Conservation (phyloP, 331 rosid genomes). For the Malus hybrid region DNA sequence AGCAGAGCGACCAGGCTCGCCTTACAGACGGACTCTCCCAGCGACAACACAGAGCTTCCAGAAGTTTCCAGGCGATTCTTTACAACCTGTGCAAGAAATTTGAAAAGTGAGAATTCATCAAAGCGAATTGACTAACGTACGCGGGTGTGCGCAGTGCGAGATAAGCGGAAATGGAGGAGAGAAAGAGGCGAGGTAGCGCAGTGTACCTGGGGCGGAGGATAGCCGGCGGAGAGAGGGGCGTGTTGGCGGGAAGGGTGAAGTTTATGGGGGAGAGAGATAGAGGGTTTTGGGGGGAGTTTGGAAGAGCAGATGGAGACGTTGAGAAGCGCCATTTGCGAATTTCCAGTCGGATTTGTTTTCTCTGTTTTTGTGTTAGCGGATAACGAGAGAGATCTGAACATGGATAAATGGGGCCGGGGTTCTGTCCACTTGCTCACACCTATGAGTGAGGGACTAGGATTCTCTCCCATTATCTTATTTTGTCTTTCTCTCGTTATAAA, state of each 20-base stretch:
- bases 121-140: not conserved
- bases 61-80: conserved; percentile 26
- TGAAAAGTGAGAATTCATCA: not conserved
- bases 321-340: conserved; percentile 58
- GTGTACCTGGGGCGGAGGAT: conserved; percentile 20
- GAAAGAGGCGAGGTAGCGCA: not conserved
- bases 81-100: not conserved
- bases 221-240: conserved; percentile 6
- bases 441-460: not conserved
- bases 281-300: conserved; percentile 30
- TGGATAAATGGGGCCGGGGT: not conserved
- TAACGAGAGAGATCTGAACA: not conserved
- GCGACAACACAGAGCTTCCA: conserved; percentile 14
- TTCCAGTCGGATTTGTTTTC: not conserved
- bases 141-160: not conserved
- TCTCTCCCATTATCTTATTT: too few relatives aligned
- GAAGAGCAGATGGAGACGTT: conserved; percentile 38
- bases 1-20: conserved; percentile 60
- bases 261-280: not conserved
- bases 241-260: conserved; percentile 3
- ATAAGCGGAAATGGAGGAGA: not conserved
- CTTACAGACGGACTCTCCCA: conserved; percentile 38
- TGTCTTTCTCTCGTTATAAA: too few relatives aligned
- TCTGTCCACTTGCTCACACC: not conserved
- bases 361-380: conserved; percentile 2